Percentiles rank a stretch among this genome's conserved stretches.
phyloP scores from a whole-genome alignment of 306 rosid species.

The Pachyrhizus erosus region DNA sequence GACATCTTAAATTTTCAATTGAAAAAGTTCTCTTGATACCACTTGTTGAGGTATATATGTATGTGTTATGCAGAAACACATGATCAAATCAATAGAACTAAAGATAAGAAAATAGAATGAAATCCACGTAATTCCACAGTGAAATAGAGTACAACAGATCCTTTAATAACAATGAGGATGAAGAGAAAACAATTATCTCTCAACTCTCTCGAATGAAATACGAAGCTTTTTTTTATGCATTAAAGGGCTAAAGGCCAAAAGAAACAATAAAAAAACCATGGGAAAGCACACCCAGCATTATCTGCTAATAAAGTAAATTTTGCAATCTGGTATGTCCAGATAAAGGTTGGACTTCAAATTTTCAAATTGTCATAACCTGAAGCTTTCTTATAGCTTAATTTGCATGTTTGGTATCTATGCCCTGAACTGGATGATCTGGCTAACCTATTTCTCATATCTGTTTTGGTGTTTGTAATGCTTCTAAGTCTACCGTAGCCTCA shows the following conservation, averaged over 20 bases:
- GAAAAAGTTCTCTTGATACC: not conserved
- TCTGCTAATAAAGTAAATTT: not conserved
- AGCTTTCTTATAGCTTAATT: constrained; percentile 15
- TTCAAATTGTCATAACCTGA: too few species aligned
- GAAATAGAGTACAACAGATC: not conserved
- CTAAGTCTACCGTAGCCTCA: constrained; percentile 24
- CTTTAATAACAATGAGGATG: too few species aligned
- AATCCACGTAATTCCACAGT: not conserved
- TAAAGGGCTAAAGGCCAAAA: not conserved
- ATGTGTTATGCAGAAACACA: not conserved
- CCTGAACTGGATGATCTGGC: constrained; percentile 23
- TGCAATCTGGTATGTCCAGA: too few species aligned
- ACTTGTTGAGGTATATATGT: not conserved
- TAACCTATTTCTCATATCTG: not conserved
- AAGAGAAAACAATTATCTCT: too few species aligned
- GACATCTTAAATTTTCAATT: not conserved
- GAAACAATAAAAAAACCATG: not conserved
- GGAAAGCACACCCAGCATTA: not conserved
- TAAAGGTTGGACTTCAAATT: too few species aligned
- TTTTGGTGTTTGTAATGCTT: constrained; percentile 10
- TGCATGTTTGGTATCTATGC: constrained; percentile 15
- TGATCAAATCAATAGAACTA: not conserved
- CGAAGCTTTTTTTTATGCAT: too few species aligned
- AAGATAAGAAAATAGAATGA: not conserved
- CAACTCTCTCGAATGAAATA: too few species aligned